phyloP scores from a whole-genome alignment of 331 rosid species.

The Dryas integrifolia region DNA sequence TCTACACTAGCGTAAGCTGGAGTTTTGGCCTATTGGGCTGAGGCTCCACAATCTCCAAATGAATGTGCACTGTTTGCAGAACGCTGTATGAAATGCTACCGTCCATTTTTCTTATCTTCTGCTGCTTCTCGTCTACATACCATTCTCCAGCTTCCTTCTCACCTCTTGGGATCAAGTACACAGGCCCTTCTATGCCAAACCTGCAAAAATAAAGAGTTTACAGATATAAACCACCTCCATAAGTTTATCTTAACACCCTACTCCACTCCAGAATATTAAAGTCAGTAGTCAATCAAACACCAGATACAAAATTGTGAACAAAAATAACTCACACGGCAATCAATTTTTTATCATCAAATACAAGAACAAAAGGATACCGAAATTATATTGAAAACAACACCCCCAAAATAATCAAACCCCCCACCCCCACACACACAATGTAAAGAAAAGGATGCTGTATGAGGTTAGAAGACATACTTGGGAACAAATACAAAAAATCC shows the following conservation, averaged over 20 bases:
- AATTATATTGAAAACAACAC: neutral
- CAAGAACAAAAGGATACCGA: neutral
- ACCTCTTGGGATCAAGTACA: conserved; percentile 62
- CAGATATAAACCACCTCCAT: neutral
- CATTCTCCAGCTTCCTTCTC: conserved; percentile 89
- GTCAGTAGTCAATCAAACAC: neutral
- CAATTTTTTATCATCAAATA: neutral
- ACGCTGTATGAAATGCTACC: conserved; percentile 66
- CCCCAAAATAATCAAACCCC: neutral
- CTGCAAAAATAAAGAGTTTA: conserved; percentile 29
- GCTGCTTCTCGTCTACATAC: conserved; percentile 80
- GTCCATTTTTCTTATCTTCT: conserved; percentile 83
- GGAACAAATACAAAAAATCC: conserved; percentile 96
- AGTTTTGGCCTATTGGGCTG: conserved; percentile 90
- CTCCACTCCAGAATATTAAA: neutral
- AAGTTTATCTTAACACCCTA: neutral
- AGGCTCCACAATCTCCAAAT: conserved; percentile 94
- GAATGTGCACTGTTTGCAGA: conserved; percentile 66
- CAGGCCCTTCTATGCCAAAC: conserved; percentile 93
- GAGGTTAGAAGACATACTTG: conserved; percentile 53
- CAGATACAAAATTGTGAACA: too few relatives aligned
- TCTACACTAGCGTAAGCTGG: conserved; percentile 64
- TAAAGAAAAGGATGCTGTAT: neutral
- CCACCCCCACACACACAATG: neutral
- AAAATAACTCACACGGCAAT: too few relatives aligned